A percentile compares a stretch with the other conserved stretches of the same genome.
Conservation (phyloP, 1,139 yeast genomes). For the Spathaspora sp. region DNA sequence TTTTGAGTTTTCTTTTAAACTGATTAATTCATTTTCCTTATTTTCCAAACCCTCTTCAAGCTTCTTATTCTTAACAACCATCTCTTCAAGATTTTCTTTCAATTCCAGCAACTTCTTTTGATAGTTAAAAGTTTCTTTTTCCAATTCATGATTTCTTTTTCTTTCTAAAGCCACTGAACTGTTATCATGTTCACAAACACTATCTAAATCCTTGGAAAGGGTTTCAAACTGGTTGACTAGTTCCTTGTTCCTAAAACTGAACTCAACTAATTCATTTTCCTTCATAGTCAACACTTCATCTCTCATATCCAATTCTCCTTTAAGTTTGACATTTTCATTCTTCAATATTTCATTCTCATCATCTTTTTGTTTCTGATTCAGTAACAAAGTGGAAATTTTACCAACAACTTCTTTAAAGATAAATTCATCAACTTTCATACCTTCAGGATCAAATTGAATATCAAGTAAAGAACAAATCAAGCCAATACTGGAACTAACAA, state of each 20-base stretch:
- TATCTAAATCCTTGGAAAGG: background rate
- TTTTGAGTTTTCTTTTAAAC: background rate
- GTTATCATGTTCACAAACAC: background rate
- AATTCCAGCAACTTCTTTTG: background rate
- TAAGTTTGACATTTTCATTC: background rate
- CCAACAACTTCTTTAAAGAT: background rate
- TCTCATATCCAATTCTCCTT: background rate
- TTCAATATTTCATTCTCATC: background rate
- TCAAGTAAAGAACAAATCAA: background rate
- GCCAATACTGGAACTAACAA: background rate
- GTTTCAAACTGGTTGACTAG: background rate
- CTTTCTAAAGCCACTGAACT: background rate
- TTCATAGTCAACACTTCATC: background rate
- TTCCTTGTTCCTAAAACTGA: background rate
- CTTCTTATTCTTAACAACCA: background rate
- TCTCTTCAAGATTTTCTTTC: background rate
- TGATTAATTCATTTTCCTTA: background rate
- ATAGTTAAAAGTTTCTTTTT: background rate
- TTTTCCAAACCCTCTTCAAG: background rate
- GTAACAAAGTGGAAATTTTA: background rate
- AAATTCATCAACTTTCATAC: background rate
- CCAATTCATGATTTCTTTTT: background rate
- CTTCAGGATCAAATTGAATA: background rate
- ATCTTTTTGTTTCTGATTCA: background rate
- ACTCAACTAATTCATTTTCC: background rate